Evolutionary conservation across 164 flowering plant genomes (phyloP).

Genomic region (Piper longum): DNA sequence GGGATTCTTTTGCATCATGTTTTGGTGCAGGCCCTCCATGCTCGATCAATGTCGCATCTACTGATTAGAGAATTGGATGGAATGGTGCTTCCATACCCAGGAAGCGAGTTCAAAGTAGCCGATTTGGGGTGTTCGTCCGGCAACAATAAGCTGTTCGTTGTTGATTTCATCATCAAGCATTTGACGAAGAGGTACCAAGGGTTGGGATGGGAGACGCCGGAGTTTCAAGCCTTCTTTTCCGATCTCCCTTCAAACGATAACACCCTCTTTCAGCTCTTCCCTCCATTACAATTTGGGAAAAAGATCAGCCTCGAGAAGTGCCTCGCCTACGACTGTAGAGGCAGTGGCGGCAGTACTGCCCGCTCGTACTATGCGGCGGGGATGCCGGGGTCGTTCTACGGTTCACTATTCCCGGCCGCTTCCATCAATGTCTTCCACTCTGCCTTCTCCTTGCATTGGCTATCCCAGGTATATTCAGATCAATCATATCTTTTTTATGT

Average conservation of each 20-base stretch:
- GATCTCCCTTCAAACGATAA: constrained; percentile 90
- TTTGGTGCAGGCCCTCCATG: constrained; percentile 55
- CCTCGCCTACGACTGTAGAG: constrained; percentile 23
- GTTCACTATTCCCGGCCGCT: constrained; percentile 58
- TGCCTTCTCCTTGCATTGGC: constrained; percentile 90
- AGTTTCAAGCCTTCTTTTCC: constrained; percentile 76
- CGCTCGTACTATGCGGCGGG: constrained; percentile 78
- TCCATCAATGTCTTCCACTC: constrained; percentile 69
- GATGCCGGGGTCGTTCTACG: constrained; percentile 73
- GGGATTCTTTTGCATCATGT: background rate
- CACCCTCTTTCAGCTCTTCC: constrained; percentile 79
- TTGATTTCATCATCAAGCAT: constrained; percentile 63
- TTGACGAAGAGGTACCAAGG: constrained; percentile 56
- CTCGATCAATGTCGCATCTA: constrained; percentile 66
- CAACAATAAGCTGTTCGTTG: constrained; percentile 46
- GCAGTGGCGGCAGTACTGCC: constrained; percentile 9
- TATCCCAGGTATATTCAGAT: constrained; percentile 48
- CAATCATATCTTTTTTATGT: too few relatives aligned
- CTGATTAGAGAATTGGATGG: constrained; percentile 51
- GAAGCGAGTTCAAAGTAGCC: constrained; percentile 39
- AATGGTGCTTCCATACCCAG: constrained; percentile 30
- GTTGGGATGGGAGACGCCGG: constrained; percentile 39
- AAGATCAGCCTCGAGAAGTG: constrained; percentile 67
- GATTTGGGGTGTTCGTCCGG: constrained; percentile 83
- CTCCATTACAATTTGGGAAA: constrained; percentile 29